phyloP scores from a whole-genome alignment of 176 grass and related monocot genomes.

The Poa pratensis region DNA sequence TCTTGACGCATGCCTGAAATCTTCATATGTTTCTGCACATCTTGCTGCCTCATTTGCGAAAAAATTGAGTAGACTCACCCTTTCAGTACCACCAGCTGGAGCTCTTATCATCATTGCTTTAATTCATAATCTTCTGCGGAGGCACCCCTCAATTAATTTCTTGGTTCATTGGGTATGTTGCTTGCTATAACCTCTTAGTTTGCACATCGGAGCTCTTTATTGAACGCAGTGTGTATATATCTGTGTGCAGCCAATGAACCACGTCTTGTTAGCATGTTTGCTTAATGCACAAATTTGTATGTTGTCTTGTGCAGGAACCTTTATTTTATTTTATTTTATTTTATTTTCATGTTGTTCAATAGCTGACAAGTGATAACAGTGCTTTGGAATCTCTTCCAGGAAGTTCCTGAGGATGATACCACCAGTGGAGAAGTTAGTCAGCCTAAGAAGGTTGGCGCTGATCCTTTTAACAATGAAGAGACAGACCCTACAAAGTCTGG shows the following conservation, averaged over 20 bases:
- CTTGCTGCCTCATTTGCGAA: conserved; percentile 94
- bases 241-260: neutral
- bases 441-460: conserved; percentile 58
- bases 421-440: conserved; percentile 45
- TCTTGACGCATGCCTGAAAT: conserved; percentile 90
- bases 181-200: conserved; percentile 12
- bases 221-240: conserved; percentile 16
- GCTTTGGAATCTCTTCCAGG: conserved; percentile 52
- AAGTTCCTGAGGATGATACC: conserved; percentile 51
- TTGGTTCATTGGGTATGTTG: conserved; percentile 90
- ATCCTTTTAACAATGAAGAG: conserved; percentile 83
- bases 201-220: neutral
- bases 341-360: conserved; percentile 3
- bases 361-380: conserved; percentile 31
- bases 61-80: conserved; percentile 89
- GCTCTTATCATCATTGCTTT: conserved; percentile 93
- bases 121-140: conserved; percentile 90
- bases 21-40: conserved; percentile 87
- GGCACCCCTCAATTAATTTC: conserved; percentile 92
- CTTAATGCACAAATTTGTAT: neutral
- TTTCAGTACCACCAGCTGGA: conserved; percentile 81
- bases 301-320: neutral
- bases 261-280: neutral
- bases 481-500: conserved; percentile 75
- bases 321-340: neutral